These are phyloP conservation scores for Xeromyces bisporus DNA, from an alignment of 495 filamentous ascomycete species.

Conservation along the genomic window DNA sequence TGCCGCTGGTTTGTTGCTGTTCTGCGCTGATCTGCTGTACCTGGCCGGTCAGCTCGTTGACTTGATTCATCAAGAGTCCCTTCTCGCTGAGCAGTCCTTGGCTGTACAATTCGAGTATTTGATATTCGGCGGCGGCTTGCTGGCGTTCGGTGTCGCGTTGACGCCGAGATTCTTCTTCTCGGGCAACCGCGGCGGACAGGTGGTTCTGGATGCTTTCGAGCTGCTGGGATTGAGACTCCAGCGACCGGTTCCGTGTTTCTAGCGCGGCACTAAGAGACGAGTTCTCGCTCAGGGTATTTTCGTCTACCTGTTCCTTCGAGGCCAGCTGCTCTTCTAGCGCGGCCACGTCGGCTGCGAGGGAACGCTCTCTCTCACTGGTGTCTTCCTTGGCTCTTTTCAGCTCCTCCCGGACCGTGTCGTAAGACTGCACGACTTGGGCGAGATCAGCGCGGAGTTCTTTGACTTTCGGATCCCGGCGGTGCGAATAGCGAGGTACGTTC, in stretches of 20 bases:
- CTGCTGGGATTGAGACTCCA: background rate
- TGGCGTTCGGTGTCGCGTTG: background rate
- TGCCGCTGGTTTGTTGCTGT: background rate
- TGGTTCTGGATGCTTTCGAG: background rate
- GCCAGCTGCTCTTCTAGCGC: background rate
- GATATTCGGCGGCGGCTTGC: conserved; percentile 1
- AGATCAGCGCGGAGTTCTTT: background rate
- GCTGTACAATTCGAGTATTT: background rate
- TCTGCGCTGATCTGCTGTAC: background rate
- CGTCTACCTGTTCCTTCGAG: background rate
- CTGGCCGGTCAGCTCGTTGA: background rate
- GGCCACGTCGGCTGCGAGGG: background rate
- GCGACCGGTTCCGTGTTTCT: background rate
- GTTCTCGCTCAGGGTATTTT: background rate
- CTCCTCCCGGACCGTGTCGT: background rate
- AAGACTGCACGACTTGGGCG: background rate
- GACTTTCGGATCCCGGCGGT: background rate
- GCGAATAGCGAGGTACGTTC: background rate
- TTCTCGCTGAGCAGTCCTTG: background rate
- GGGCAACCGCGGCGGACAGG: background rate
- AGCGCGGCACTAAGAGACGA: background rate
- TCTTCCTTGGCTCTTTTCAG: background rate
- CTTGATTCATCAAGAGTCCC: background rate
- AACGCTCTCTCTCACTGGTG: background rate
- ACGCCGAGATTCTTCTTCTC: background rate